phyloP scores from a whole-genome alignment of 257 asterid genomes.

The Prunella vulgaris region DNA sequence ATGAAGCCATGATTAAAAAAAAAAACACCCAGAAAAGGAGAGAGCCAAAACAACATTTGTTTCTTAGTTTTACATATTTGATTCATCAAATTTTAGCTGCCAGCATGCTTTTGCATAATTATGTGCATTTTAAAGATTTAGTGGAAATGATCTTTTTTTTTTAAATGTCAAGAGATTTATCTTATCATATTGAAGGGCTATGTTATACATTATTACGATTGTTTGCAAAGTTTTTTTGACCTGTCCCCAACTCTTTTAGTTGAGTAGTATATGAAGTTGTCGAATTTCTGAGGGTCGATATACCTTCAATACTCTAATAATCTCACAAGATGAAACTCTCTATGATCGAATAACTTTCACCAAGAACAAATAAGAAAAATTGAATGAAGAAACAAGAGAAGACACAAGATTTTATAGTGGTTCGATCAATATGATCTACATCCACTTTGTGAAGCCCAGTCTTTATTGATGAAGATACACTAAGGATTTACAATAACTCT shows the following conservation, averaged over 20 bases:
- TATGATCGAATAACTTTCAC: no score
- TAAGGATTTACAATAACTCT: no score
- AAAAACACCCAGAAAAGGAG: not conserved
- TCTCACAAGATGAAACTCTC: no score
- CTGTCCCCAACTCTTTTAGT: not conserved
- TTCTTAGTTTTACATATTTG: not conserved
- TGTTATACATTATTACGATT: not conserved
- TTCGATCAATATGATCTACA: no score
- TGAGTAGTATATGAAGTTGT: slow-evolving; percentile 6
- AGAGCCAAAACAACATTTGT: not conserved
- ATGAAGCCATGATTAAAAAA: not conserved
- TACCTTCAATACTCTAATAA: no score
- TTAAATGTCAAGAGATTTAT: not conserved
- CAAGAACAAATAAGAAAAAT: no score
- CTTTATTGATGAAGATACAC: no score
- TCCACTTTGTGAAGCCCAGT: no score
- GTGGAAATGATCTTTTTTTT: slow-evolving; percentile 2
- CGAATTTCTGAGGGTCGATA: slow-evolving; percentile 16
- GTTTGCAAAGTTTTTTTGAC: not conserved
- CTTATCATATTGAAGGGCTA: not conserved
- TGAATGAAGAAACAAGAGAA: no score
- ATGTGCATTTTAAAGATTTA: not conserved
- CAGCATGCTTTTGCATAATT: slow-evolving; percentile 9
- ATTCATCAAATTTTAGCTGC: slow-evolving; percentile 7
- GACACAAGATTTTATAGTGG: no score